Conservation (phyloP, 2,329 filamentous ascomycete genomes). For the Fusarium succisae region DNA sequence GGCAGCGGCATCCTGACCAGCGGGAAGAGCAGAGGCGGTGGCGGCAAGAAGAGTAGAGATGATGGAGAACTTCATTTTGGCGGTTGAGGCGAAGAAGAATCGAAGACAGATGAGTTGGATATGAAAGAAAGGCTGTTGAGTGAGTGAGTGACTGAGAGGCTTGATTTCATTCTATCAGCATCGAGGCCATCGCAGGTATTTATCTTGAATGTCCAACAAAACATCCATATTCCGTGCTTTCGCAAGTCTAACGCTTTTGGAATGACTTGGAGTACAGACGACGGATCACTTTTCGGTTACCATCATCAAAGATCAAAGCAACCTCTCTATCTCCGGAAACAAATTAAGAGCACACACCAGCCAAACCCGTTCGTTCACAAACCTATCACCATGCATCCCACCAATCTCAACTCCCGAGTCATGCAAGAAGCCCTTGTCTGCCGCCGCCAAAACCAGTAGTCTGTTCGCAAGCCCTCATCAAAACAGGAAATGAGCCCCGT, state of each 20-base stretch:
- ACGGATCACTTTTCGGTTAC: neutral
- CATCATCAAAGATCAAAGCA: neutral
- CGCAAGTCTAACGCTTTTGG: constrained; percentile 14
- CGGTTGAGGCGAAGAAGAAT: neutral
- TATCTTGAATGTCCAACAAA: neutral
- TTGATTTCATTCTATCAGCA: neutral
- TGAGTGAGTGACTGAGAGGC: constrained; percentile 8
- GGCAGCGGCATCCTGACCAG: neutral
- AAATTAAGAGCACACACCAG: neutral
- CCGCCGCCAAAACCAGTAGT: neutral
- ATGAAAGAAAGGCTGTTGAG: constrained; percentile 7
- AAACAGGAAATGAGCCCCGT: constrained; percentile 15
- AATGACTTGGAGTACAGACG: neutral
- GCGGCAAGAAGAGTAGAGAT: constrained; percentile 29
- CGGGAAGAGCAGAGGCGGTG: constrained; percentile 24
- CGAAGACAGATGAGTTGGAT: neutral
- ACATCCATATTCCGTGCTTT: neutral
- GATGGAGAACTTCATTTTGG: constrained; percentile 32
- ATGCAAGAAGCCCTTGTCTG: neutral
- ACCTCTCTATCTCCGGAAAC: neutral
- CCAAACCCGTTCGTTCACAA: neutral
- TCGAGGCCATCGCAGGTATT: constrained; percentile 1
- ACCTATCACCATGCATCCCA: neutral
- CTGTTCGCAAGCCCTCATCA: constrained; percentile 4
- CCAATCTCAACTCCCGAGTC: neutral